Evolutionary conservation across 768 basidiomycete species (phyloP).

Genomic region (Amanita muscaria): DNA sequence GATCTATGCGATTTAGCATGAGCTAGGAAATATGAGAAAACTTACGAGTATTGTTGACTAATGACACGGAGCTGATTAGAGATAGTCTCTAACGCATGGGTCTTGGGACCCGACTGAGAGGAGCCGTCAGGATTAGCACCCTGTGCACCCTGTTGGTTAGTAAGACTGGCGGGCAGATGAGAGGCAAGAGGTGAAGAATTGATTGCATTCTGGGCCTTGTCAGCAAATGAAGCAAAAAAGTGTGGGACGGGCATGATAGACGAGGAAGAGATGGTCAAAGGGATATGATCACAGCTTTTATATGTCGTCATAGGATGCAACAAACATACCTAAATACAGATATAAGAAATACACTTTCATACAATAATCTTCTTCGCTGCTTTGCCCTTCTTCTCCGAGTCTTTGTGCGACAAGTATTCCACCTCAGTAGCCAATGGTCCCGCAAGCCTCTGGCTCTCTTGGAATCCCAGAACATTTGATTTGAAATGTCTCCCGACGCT

Average conservation of each 20-base stretch:
- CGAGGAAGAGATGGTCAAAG: constrained; percentile 11
- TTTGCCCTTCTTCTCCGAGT: constrained; percentile 92
- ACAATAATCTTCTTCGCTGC: constrained; percentile 69
- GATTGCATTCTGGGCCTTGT: constrained; percentile 70
- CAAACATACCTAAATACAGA: constrained; percentile 23
- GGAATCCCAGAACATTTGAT: constrained; percentile 75
- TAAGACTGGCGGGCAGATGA: constrained; percentile 33
- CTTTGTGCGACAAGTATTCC: constrained; percentile 90
- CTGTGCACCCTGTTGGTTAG: constrained; percentile 11
- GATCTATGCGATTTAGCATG: constrained; percentile 26
- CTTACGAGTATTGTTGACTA: constrained; percentile 68
- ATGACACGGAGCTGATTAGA: constrained; percentile 67
- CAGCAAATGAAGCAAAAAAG: constrained; percentile 60
- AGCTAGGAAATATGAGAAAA: constrained; percentile 12
- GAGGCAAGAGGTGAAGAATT: constrained; percentile 50
- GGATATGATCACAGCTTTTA: too few relatives aligned
- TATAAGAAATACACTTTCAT: constrained; percentile 23
- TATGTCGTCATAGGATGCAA: constrained; percentile 15
- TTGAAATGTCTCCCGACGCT: constrained; percentile 89
- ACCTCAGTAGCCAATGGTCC: constrained; percentile 93
- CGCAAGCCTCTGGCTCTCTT: constrained; percentile 61
- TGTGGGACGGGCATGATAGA: constrained; percentile 47
- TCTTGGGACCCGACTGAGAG: constrained; percentile 38
- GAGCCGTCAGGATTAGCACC: constrained; percentile 25
- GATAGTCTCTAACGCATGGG: constrained; percentile 49